Evolutionary conservation across 2,329 filamentous ascomycete genomes (phyloP).

Genomic region (Diaporthe humulicola): DNA sequence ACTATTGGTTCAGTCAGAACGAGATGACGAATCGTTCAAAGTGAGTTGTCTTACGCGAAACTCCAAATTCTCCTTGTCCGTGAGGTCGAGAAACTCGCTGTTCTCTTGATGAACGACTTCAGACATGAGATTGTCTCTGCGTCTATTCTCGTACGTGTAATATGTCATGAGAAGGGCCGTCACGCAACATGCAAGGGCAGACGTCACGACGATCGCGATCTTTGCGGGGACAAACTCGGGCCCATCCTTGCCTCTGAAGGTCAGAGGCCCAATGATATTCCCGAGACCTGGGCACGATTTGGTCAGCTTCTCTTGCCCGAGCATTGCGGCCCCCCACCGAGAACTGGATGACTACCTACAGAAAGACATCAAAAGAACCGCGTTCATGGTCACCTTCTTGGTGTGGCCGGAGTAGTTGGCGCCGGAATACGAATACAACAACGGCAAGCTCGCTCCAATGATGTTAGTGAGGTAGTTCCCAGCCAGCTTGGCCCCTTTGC

Average conservation of each 20-base stretch:
- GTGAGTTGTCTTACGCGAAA: constrained; percentile 41
- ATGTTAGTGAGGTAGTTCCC: constrained; percentile 56
- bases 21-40: not conserved
- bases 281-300: constrained; percentile 48
- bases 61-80: constrained; percentile 49
- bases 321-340: not conserved
- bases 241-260: constrained; percentile 51
- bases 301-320: not conserved
- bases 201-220: constrained; percentile 53
- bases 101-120: constrained; percentile 43
- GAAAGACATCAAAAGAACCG: constrained; percentile 53
- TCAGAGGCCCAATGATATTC: constrained; percentile 56
- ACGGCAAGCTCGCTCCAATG: constrained; percentile 52
- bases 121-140: constrained; percentile 34
- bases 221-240: constrained; percentile 57
- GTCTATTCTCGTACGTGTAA: constrained; percentile 39
- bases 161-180: constrained; percentile 38
- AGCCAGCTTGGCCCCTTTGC: constrained; percentile 52
- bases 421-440: constrained; percentile 53
- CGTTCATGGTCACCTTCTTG: constrained; percentile 53
- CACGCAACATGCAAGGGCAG: constrained; percentile 39
- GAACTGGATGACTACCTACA: constrained; percentile 41
- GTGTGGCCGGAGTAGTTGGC: constrained; percentile 51
- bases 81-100: constrained; percentile 49
- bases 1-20: constrained; percentile 34